phyloP scores from a whole-genome alignment of 306 rosid genomes.

The Begonia loranthoides region DNA sequence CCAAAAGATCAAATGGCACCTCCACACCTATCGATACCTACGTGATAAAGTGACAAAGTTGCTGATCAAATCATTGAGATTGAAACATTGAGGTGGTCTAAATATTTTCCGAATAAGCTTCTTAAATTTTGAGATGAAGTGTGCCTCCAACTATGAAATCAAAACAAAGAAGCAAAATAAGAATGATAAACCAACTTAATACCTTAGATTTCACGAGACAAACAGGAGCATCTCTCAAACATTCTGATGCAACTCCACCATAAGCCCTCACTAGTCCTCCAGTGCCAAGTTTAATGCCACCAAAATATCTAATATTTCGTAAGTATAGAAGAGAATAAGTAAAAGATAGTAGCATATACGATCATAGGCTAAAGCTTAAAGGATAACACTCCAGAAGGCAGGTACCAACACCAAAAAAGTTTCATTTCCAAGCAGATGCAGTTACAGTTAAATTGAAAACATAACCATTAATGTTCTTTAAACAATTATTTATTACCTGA shows the following conservation, averaged over 20 bases:
- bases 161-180: too few species aligned
- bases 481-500: constrained; percentile 34
- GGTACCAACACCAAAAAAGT: not conserved
- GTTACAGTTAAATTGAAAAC: not conserved
- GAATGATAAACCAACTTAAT: not conserved
- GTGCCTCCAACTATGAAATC: not conserved
- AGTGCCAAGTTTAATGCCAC: constrained; percentile 85
- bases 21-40: constrained; percentile 88
- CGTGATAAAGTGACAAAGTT: not conserved
- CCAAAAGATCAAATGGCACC: constrained; percentile 72
- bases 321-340: not conserved
- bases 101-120: not conserved
- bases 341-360: not conserved
- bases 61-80: too few species aligned
- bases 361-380: not conserved
- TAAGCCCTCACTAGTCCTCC: constrained; percentile 94
- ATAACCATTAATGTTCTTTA: not conserved
- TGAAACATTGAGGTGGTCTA: too few species aligned
- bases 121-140: not conserved
- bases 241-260: constrained; percentile 87
- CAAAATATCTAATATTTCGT: constrained; percentile 44
- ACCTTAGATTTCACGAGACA: constrained; percentile 81
- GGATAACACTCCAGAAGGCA: not conserved
- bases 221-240: constrained; percentile 71
- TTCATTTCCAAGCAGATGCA: not conserved